Base-by-base conservation (phyloP, 2,329 filamentous ascomycete species). In the Aspergillus piperis region DNA sequence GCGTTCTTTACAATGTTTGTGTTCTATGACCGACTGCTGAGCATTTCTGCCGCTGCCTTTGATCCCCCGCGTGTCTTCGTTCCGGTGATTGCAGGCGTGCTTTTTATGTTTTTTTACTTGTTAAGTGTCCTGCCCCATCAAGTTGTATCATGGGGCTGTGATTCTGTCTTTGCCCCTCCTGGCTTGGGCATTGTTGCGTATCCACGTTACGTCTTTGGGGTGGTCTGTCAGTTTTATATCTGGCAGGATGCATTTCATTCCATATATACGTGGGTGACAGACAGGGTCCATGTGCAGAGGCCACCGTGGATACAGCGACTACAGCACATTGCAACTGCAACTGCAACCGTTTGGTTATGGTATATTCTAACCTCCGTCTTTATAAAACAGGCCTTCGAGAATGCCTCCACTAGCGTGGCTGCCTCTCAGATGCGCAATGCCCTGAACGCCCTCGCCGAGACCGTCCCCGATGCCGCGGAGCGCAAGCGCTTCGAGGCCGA, bases 391-490 rank as follows among this genome's bases (percentile, higher is more conserved):
- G 95, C 95, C 64, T 99, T 99, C 78, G 95, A 99, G 82, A 98
- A 98, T 87, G 96, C 95, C 70, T 97, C 94, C 59, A 99, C 95
- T 75, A 97, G 92, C 72, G 94, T 99, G 68, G 95, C 95, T 64
- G 95, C 95, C 59, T 96, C 93, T 62, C 95, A 99, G 84, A 99
- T 99, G 95, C 92, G 95, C 80, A 99, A 99, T 86, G 86, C 92
- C 64, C 85, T 99, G 77, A 98, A 96, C 78, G 88, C 89, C 78
- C 89, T 99, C 65, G 86, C 91, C 71, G 95, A 99, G 82, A 90
- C 89, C 8, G 93, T 97, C 76, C 86, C 88, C 73, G 92, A 98
- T 76, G 84, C 90, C 59, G 82, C 77, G 32, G 83, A 86, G 76
- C 88, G 86, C 83, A 80, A 81, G 91, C 88, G 96, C 68, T 98